These are phyloP conservation scores for Tylopilus sp. DNA, from an alignment of 1,284 basidiomycete species.

Conservation along the genomic window DNA sequence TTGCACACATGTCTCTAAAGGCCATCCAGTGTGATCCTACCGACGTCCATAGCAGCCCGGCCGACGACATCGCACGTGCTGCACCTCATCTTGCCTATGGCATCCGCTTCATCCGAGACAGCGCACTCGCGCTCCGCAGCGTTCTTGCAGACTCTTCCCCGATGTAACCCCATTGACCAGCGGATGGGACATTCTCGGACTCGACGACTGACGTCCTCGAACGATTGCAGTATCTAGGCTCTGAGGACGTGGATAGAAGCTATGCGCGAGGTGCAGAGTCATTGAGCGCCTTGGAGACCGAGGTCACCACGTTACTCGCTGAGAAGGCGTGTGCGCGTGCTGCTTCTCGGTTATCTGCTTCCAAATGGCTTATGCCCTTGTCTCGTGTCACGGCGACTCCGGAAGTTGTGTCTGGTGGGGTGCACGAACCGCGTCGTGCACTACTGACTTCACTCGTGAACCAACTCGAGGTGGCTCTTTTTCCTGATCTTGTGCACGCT, in stretches of 20 bases:
- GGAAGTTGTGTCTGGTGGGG: slow-evolving; percentile 23
- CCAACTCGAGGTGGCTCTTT: slow-evolving; percentile 90
- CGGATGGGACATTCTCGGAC: slow-evolving; percentile 31
- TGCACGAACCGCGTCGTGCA: slow-evolving; percentile 82
- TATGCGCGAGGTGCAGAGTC: slow-evolving; percentile 93
- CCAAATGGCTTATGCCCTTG: slow-evolving; percentile 86
- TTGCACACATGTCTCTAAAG: too few species aligned
- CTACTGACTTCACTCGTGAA: slow-evolving; percentile 93
- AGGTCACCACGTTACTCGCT: slow-evolving; percentile 84
- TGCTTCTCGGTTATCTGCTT: slow-evolving; percentile 89
- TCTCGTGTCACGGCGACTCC: slow-evolving; percentile 84
- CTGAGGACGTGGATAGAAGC: slow-evolving; percentile 89
- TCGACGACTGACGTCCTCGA: slow-evolving; percentile 75
- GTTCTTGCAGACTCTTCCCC: slow-evolving; percentile 68
- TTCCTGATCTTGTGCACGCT: slow-evolving; percentile 86
- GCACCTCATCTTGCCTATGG: slow-evolving; percentile 93
- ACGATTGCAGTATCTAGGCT: slow-evolving; percentile 80
- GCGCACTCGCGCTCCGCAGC: slow-evolving; percentile 79
- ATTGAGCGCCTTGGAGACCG: slow-evolving; percentile 93
- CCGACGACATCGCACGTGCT: slow-evolving; percentile 30
- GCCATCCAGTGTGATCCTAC: too few species aligned
- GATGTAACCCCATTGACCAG: background rate
- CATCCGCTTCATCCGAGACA: slow-evolving; percentile 94
- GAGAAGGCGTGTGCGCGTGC: slow-evolving; percentile 87
- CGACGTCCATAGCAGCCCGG: too few species aligned